These are phyloP conservation scores for Trichoderma polysporum DNA, from an alignment of 2,329 filamentous ascomycete genomes.

Conservation along the genomic window DNA sequence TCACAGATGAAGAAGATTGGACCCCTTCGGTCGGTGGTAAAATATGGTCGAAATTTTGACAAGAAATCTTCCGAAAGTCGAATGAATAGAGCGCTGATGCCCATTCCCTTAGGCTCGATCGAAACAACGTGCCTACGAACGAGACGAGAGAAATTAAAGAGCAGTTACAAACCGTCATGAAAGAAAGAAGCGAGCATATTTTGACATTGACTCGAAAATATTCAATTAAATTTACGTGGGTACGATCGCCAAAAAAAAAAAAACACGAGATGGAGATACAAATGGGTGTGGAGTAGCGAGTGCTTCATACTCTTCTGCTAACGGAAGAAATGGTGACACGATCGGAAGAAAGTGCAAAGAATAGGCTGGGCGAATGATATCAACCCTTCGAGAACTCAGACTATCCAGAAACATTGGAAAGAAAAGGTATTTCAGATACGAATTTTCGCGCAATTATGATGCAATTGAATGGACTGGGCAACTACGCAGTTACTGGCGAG, in stretches of 20 bases:
- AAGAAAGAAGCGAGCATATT: too few species aligned
- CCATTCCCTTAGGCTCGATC: background rate
- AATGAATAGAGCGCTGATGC: background rate
- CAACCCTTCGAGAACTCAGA: background rate
- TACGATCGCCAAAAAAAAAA: background rate
- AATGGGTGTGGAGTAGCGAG: background rate
- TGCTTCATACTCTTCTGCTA: background rate
- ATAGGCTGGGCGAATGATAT: background rate
- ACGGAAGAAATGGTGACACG: background rate
- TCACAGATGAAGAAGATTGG: background rate
- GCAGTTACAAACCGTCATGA: too few species aligned
- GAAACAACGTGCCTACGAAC: too few species aligned
- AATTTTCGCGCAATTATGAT: too few species aligned
- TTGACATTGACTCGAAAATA: too few species aligned
- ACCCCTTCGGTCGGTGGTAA: background rate
- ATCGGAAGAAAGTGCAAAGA: background rate
- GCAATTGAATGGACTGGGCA: too few species aligned
- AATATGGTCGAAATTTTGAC: background rate
- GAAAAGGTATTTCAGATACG: too few species aligned
- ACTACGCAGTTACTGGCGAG: too few species aligned
- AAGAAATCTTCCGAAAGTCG: background rate
- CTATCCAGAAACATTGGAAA: too few species aligned
- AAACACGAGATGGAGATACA: background rate
- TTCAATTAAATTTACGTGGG: too few species aligned
- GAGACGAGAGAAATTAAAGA: too few species aligned